Conservation (phyloP, 2,329 filamentous ascomycete genomes). For the Colletotrichum tamarilloi region DNA sequence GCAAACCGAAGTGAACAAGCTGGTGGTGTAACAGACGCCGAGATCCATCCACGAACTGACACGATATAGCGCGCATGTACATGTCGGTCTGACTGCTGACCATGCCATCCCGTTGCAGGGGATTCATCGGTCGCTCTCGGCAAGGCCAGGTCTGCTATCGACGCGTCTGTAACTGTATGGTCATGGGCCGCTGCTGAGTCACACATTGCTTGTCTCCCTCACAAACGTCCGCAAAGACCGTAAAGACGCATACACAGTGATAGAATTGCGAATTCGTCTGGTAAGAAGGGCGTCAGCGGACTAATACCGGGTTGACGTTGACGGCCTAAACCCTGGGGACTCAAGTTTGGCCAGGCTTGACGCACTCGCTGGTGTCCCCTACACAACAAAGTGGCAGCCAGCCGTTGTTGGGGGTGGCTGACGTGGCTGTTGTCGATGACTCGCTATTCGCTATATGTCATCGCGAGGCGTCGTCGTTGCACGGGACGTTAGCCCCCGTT, state of each 20-base stretch:
- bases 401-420: not conserved
- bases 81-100: conserved; percentile 23
- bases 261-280: not conserved
- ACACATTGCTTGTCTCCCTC: not conserved
- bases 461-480: conserved; percentile 17
- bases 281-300: not conserved
- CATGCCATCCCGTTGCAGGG: not conserved
- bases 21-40: not conserved
- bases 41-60: not conserved
- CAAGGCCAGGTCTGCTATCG: not conserved
- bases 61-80: conserved; percentile 6
- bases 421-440: not conserved
- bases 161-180: not conserved
- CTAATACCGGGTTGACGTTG: not conserved
- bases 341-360: not conserved
- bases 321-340: too few relatives aligned
- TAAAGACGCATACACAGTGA: not conserved
- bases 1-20: not conserved
- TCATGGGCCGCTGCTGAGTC: not conserved
- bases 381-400: not conserved
- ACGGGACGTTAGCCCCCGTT: conserved; percentile 25
- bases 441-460: conserved; percentile 32
- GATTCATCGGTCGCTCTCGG: not conserved
- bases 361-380: not conserved
- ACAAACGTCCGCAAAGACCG: not conserved